Evolutionary conservation across 2,329 filamentous ascomycete genomes (phyloP).

Genomic region (Trichoderma aggressivum): DNA sequence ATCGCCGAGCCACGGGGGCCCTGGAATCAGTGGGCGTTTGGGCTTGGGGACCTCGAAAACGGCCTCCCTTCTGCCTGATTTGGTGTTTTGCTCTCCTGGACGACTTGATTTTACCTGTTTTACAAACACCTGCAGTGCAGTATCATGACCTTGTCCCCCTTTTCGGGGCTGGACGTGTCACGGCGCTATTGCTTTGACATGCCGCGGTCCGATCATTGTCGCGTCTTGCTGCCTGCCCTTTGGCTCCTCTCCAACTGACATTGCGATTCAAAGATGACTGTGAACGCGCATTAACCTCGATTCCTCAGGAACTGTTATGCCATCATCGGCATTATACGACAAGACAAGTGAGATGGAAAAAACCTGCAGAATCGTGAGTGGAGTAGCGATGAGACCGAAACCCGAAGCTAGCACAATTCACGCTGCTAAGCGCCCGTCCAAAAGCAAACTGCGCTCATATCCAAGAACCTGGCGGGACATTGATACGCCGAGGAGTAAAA

Average conservation of each 20-base stretch:
- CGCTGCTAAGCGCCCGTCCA: not conserved
- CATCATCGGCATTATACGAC: not conserved
- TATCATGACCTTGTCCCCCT: not conserved
- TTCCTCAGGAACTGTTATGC: not conserved
- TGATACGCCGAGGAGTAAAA: not conserved
- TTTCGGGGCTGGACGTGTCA: not conserved
- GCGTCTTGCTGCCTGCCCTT: not conserved
- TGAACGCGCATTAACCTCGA: not conserved
- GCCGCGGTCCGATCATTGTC: not conserved
- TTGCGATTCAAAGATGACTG: not conserved
- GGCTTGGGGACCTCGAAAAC: not conserved
- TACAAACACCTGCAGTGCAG: not conserved
- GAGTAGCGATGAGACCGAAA: not conserved
- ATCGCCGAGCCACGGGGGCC: slow-evolving; percentile 14
- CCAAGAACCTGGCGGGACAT: not conserved
- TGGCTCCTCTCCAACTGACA: not conserved
- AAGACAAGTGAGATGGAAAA: not conserved
- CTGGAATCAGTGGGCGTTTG: not conserved
- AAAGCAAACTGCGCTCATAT: not conserved
- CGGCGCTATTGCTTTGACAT: not conserved
- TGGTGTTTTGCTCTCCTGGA: not conserved
- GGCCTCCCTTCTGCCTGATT: not conserved
- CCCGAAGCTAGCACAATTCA: not conserved
- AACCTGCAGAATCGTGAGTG: not conserved
- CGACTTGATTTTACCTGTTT: not conserved